phyloP scores from a whole-genome alignment of 2,329 filamentous ascomycete genomes.

The Ascochyta lentis region DNA sequence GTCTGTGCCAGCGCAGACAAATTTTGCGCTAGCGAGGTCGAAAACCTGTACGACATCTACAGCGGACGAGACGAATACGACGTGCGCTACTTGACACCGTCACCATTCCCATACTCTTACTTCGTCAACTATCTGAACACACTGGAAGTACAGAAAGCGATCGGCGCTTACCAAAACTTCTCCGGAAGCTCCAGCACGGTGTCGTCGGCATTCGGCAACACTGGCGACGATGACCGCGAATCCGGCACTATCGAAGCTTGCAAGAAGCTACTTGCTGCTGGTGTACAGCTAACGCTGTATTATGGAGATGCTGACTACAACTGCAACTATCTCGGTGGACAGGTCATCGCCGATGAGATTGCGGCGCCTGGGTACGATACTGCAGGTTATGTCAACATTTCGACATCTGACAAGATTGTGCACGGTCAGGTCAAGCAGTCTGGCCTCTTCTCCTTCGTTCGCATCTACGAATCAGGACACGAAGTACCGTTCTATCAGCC shows the following conservation, averaged over 20 bases:
- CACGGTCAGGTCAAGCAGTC: slow-evolving; percentile 62
- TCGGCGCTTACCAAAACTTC: slow-evolving; percentile 68
- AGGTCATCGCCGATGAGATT: slow-evolving; percentile 52
- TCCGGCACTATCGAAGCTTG: slow-evolving; percentile 53
- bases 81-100: slow-evolving; percentile 61
- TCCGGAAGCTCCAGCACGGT: slow-evolving; percentile 56
- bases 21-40: slow-evolving; percentile 63
- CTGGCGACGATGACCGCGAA: slow-evolving; percentile 59
- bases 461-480: slow-evolving; percentile 59
- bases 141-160: slow-evolving; percentile 60
- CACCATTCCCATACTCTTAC: slow-evolving; percentile 65
- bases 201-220: slow-evolving; percentile 53
- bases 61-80: slow-evolving; percentile 66
- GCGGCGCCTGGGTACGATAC: slow-evolving; percentile 49
- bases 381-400: slow-evolving; percentile 59
- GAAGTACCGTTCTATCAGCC: slow-evolving; percentile 64
- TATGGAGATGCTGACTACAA: slow-evolving; percentile 59
- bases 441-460: slow-evolving; percentile 58
- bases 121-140: slow-evolving; percentile 66
- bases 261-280: slow-evolving; percentile 47
- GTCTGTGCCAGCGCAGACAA: slow-evolving; percentile 62
- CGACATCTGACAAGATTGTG: slow-evolving; percentile 53
- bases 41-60: slow-evolving; percentile 59
- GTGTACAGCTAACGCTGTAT: slow-evolving; percentile 53
- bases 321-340: slow-evolving; percentile 57